phyloP scores from a whole-genome alignment of 2,329 filamentous ascomycete genomes.

The Apiospora saccharicola region DNA sequence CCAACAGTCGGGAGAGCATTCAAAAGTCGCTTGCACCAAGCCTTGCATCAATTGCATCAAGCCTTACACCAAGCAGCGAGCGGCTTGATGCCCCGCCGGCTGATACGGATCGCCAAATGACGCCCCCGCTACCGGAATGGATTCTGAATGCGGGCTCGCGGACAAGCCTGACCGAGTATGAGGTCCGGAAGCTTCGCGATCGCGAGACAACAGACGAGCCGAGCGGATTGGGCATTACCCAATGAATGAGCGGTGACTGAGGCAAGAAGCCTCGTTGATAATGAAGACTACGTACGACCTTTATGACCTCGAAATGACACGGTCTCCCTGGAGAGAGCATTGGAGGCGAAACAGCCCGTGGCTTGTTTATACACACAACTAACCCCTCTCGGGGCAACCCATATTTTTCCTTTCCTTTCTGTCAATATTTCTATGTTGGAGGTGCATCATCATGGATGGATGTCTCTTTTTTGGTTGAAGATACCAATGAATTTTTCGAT shows the following conservation, averaged over 20 bases:
- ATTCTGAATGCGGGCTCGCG: slow-evolving; percentile 61
- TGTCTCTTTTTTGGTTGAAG: not conserved
- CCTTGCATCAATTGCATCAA: not conserved
- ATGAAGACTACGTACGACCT: slow-evolving; percentile 22
- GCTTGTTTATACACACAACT: slow-evolving; percentile 17
- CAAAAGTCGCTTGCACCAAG: slow-evolving; percentile 33
- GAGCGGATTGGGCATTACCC: slow-evolving; percentile 15
- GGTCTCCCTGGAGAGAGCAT: not conserved
- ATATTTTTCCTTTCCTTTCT: slow-evolving; percentile 13
- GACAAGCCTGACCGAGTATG: slow-evolving; percentile 57
- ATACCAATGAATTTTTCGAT: slow-evolving; percentile 16
- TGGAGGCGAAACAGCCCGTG: not conserved
- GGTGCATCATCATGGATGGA: slow-evolving; percentile 14
- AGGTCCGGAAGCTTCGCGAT: slow-evolving; percentile 46
- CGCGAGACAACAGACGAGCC: slow-evolving; percentile 26
- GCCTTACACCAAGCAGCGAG: slow-evolving; percentile 34
- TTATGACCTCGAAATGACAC: slow-evolving; percentile 18
- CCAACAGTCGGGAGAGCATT: slow-evolving; percentile 59
- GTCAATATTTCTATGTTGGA: slow-evolving; percentile 13
- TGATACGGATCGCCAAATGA: slow-evolving; percentile 57
- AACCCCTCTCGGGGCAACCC: not conserved
- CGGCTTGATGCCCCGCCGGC: slow-evolving; percentile 33
- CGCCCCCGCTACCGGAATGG: slow-evolving; percentile 69
- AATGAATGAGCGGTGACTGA: slow-evolving; percentile 31
- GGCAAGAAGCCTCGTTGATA: slow-evolving; percentile 17